Percentiles rank a stretch among this genome's conserved stretches.
phyloP scores from a whole-genome alignment of 495 filamentous ascomycete genomes.

The Aspergillus mulundensis region DNA sequence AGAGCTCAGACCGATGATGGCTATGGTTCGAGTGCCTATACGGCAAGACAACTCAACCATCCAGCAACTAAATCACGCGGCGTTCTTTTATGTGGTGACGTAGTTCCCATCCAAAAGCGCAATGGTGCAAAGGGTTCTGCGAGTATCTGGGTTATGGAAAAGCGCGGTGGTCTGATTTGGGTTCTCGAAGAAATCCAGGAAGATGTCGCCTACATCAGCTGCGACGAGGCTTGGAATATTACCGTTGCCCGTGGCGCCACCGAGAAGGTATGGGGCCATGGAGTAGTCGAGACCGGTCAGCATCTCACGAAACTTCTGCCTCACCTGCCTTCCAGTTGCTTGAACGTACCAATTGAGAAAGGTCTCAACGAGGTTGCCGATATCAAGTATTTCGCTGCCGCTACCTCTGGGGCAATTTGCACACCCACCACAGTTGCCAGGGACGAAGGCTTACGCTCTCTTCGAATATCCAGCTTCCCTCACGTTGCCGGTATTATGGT shows the following conservation, averaged over 20 bases:
- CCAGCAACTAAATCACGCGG: constrained; percentile 74
- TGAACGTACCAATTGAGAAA: constrained; percentile 58
- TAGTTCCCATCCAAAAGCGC: constrained; percentile 92
- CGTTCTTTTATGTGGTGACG: constrained; percentile 91
- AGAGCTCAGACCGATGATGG: constrained; percentile 73
- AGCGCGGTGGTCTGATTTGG: constrained; percentile 90
- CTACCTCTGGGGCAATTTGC: constrained; percentile 64
- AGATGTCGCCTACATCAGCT: constrained; percentile 70
- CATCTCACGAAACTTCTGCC: constrained; percentile 74
- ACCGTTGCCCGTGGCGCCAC: constrained; percentile 62
- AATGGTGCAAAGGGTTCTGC: constrained; percentile 88
- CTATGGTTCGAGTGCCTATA: constrained; percentile 61
- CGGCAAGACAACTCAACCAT: constrained; percentile 49
- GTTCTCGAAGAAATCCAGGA: constrained; percentile 97
- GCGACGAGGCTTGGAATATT: constrained; percentile 71
- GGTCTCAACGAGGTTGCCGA: constrained; percentile 65
- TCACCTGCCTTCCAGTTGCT: constrained; percentile 68
- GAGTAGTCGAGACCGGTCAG: constrained; percentile 58
- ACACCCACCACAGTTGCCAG: constrained; percentile 76
- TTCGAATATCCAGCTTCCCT: constrained; percentile 87
- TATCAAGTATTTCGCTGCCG: constrained; percentile 75
- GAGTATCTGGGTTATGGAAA: constrained; percentile 98
- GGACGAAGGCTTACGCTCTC: constrained; percentile 55
- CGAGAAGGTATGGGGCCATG: constrained; percentile 76
- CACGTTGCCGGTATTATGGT: constrained; percentile 98